Evolutionary conservation across 352 stramenopile genomes (phyloP).

Genomic region (Phytopythium sindhum): DNA sequence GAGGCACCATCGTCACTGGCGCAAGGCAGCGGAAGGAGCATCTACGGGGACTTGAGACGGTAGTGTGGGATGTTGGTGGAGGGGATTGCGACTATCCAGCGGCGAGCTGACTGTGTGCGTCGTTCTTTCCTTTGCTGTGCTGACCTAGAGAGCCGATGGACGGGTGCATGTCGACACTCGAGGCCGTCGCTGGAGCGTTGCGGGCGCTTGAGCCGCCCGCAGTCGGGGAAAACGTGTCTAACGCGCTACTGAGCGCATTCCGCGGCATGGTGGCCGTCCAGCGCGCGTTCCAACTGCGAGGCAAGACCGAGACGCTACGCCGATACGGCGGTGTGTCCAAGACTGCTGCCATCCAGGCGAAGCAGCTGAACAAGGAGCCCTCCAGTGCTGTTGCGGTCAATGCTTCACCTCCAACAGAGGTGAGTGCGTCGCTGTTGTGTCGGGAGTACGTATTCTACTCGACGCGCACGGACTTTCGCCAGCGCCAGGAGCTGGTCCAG

Average conservation of each 20-base stretch:
- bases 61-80: conserved; percentile 6
- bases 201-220: conserved; percentile 32
- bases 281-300: conserved; percentile 32
- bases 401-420: not conserved
- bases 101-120: not conserved
- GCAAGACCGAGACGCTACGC: conserved; percentile 25
- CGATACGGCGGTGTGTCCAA: conserved; percentile 42
- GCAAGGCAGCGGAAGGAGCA: conserved; percentile 21
- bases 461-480: conserved; percentile 52
- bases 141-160: conserved; percentile 61
- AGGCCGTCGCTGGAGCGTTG: conserved; percentile 57
- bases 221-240: conserved; percentile 10
- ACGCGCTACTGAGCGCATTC: conserved; percentile 45
- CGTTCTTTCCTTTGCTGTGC: not conserved
- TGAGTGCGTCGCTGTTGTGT: not conserved
- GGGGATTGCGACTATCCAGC: too few relatives aligned
- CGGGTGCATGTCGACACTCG: conserved; percentile 70
- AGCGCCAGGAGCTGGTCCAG: conserved; percentile 48
- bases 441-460: conserved; percentile 62
- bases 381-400: not conserved
- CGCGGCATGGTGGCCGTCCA: conserved; percentile 59
- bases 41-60: conserved; percentile 61
- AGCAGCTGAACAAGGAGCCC: conserved; percentile 9
- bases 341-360: conserved; percentile 25
- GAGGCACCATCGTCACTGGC: not conserved